Conservation (phyloP, 2,329 filamentous ascomycete genomes). For the Cyphellophora attinorum region DNA sequence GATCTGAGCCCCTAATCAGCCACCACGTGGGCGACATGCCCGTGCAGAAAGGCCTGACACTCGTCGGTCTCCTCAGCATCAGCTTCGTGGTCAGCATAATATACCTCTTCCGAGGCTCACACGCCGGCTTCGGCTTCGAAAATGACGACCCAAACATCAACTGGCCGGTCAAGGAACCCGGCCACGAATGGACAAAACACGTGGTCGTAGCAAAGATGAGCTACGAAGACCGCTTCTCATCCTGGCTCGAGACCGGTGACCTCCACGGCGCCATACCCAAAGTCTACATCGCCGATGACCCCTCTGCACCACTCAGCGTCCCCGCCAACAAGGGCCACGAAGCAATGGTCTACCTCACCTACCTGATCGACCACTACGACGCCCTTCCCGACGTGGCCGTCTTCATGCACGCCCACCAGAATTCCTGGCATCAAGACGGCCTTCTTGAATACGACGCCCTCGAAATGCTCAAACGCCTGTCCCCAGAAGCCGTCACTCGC, state of each 20-base stretch:
- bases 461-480: constrained; percentile 42
- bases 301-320: constrained; percentile 38
- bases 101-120: too few relatives aligned
- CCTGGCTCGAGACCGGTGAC: constrained; percentile 43
- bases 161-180: too few relatives aligned
- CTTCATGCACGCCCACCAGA: constrained; percentile 50
- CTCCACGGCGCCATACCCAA: constrained; percentile 36
- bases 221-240: constrained; percentile 36
- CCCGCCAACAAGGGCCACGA: constrained; percentile 54
- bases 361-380: constrained; percentile 54
- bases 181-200: too few relatives aligned
- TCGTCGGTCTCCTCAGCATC: too few relatives aligned
- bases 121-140: too few relatives aligned
- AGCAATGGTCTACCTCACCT: constrained; percentile 53
- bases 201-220: constrained; percentile 46
- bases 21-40: too few relatives aligned
- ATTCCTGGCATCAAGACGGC: constrained; percentile 52
- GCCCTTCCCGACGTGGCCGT: constrained; percentile 48
- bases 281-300: constrained; percentile 45
- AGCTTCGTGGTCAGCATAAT: too few relatives aligned
- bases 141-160: too few relatives aligned
- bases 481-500: constrained; percentile 39
- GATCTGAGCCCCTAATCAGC: too few relatives aligned
- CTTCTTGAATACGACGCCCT: constrained; percentile 41
- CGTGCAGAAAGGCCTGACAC: too few relatives aligned